These are phyloP conservation scores for Penicillium mononematosum DNA, from an alignment of 495 filamentous ascomycete species.

Conservation along the genomic window DNA sequence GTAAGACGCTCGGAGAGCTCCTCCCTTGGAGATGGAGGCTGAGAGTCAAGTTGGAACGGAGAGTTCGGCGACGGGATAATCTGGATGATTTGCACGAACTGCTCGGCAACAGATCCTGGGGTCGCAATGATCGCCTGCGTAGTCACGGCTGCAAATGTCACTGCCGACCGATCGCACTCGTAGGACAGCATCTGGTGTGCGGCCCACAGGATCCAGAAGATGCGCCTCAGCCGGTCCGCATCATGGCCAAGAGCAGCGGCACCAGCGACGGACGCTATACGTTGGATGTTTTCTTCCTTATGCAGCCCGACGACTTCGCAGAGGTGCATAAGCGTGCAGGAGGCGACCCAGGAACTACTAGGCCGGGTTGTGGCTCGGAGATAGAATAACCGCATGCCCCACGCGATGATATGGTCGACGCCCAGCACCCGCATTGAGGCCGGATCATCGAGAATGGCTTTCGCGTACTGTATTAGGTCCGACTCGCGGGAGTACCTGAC, in stretches of 20 bases:
- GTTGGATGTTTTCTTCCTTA: constrained; percentile 31
- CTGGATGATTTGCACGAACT: constrained; percentile 32
- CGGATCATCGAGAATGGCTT: constrained; percentile 36
- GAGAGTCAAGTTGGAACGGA: constrained; percentile 24
- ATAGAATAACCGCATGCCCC: constrained; percentile 37
- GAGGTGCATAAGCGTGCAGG: constrained; percentile 36
- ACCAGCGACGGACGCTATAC: constrained; percentile 24
- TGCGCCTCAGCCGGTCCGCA: constrained; percentile 31
- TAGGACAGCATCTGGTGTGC: constrained; percentile 36
- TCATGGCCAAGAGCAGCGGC: constrained; percentile 28
- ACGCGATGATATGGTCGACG: constrained; percentile 36
- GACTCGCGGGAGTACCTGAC: constrained; percentile 29
- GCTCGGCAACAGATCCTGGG: constrained; percentile 28
- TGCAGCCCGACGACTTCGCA: constrained; percentile 32
- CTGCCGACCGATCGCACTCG: constrained; percentile 33
- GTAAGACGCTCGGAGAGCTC: constrained; percentile 28
- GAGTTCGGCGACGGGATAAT: constrained; percentile 33
- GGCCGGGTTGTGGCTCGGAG: constrained; percentile 36
- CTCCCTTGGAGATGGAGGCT: constrained; percentile 18
- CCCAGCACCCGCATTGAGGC: constrained; percentile 27
- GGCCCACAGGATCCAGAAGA: constrained; percentile 37
- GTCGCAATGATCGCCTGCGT: constrained; percentile 23
- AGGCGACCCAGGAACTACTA: constrained; percentile 38
- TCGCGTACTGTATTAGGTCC: constrained; percentile 33
- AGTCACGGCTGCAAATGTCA: constrained; percentile 27